These are phyloP conservation scores for Priceomyces carsonii DNA, from an alignment of 805 yeast species.

Conservation along the genomic window DNA sequence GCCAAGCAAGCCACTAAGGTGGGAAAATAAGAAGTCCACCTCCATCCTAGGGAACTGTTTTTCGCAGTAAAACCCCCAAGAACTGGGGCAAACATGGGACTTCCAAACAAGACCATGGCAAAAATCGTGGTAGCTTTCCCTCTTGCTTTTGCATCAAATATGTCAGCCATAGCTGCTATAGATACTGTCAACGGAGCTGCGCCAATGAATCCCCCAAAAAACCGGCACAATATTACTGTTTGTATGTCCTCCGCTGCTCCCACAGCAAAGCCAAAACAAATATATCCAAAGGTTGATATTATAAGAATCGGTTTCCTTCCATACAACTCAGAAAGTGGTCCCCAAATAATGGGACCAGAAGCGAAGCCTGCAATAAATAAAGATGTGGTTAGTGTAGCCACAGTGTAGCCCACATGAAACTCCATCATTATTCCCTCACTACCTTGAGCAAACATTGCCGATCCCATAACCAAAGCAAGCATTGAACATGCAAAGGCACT, in stretches of 20 bases:
- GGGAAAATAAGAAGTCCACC: constrained; percentile 50
- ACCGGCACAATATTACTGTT: constrained; percentile 69
- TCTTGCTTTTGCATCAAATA: constrained; percentile 50
- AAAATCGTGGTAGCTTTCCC: constrained; percentile 36
- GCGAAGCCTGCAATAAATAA: constrained; percentile 89
- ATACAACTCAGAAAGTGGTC: constrained; percentile 27
- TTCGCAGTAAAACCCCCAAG: constrained; percentile 34
- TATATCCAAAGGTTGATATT: constrained; percentile 40
- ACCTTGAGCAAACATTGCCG: constrained; percentile 75
- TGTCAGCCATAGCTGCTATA: constrained; percentile 79
- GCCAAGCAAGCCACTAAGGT: constrained; percentile 28
- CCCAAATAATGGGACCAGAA: constrained; percentile 88
- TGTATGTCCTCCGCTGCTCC: constrained; percentile 75
- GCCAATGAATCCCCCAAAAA: constrained; percentile 73
- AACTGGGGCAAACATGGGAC: constrained; percentile 80
- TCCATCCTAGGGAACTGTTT: constrained; percentile 42
- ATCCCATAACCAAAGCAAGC: constrained; percentile 63
- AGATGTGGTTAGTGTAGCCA: constrained; percentile 74
- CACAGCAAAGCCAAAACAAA: constrained; percentile 41
- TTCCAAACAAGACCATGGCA: constrained; percentile 63
- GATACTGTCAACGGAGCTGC: constrained; percentile 78
- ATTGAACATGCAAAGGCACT: constrained; percentile 32
- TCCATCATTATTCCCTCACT: constrained; percentile 46
- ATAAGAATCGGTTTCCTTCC: constrained; percentile 37
- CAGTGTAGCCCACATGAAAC: constrained; percentile 62